phyloP scores from a whole-genome alignment of 139 green algal genomes.

The Nannochloris sp. region DNA sequence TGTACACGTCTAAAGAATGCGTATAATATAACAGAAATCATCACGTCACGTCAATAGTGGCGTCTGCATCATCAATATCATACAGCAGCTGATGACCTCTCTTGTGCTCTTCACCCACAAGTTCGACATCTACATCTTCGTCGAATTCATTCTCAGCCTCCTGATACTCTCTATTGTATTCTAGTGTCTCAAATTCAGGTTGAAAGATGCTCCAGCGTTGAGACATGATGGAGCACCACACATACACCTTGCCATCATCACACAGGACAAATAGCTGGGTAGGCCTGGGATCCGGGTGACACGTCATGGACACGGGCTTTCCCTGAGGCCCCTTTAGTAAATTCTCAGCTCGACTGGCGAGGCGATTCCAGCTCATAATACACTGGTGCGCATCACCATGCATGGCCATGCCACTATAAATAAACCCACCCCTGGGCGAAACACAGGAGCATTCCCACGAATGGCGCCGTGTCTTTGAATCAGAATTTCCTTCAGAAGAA shows the following conservation, averaged over 20 bases:
- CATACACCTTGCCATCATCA: conserved; percentile 37
- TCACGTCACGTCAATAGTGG: too few species aligned
- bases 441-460: too few species aligned
- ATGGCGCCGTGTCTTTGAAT: neutral
- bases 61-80: too few species aligned
- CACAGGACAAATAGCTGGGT: conserved; percentile 53
- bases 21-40: too few species aligned
- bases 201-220: conserved; percentile 94
- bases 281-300: conserved; percentile 59
- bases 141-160: conserved; percentile 13
- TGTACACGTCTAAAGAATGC: too few species aligned
- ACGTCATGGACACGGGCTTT: conserved; percentile 42
- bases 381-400: too few species aligned
- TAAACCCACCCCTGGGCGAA: too few species aligned
- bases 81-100: too few species aligned
- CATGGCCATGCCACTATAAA: too few species aligned
- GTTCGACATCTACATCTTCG: neutral
- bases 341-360: neutral
- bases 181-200: conserved; percentile 87
- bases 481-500: neutral
- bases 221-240: conserved; percentile 67
- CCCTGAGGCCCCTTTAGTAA: neutral
- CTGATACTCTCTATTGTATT: conserved; percentile 50
- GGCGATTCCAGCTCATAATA: too few species aligned
- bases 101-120: too few species aligned